Conservation (phyloP, 2,329 filamentous ascomycete species). For the Alternaria sp. region DNA sequence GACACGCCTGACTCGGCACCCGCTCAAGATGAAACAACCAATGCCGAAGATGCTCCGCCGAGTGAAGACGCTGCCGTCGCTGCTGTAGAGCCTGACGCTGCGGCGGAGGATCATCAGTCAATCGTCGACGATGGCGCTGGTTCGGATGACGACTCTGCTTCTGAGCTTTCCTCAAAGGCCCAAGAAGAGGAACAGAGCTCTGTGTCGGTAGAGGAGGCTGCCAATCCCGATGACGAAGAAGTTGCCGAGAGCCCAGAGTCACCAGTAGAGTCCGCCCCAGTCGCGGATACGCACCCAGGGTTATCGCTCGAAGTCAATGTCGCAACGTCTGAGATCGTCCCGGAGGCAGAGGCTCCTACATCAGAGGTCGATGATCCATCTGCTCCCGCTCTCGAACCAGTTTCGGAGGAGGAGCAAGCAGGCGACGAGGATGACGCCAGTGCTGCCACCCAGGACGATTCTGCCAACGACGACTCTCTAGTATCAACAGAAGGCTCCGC, state of each 20-base stretch:
- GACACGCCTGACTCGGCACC: conserved; percentile 6
- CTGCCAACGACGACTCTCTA: conserved; percentile 1
- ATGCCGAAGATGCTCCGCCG: conserved; percentile 1
- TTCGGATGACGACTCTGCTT: conserved; percentile 3
- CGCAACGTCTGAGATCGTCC: conserved; percentile 6
- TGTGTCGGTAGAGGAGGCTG: conserved; percentile 1
- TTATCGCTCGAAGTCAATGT: conserved; percentile 6
- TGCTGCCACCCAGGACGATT: background rate
- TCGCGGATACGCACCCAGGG: background rate
- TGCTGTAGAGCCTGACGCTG: conserved; percentile 6
- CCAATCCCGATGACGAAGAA: conserved; percentile 2
- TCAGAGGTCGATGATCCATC: conserved; percentile 3
- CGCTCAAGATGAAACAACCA: conserved; percentile 5
- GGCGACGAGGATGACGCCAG: background rate
- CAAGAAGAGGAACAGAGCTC: conserved; percentile 5
- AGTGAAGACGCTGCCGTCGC: background rate
- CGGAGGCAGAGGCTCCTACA: background rate
- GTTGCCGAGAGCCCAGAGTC: conserved; percentile 1
- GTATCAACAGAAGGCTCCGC: conserved; percentile 8
- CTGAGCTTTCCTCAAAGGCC: background rate
- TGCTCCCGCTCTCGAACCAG: background rate
- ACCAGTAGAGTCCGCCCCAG: background rate
- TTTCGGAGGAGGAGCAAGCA: background rate
- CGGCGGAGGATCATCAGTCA: conserved; percentile 1
- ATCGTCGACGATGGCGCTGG: background rate